Evolutionary conservation across 768 basidiomycete species (phyloP).

Genomic region (Mycena haematopus): DNA sequence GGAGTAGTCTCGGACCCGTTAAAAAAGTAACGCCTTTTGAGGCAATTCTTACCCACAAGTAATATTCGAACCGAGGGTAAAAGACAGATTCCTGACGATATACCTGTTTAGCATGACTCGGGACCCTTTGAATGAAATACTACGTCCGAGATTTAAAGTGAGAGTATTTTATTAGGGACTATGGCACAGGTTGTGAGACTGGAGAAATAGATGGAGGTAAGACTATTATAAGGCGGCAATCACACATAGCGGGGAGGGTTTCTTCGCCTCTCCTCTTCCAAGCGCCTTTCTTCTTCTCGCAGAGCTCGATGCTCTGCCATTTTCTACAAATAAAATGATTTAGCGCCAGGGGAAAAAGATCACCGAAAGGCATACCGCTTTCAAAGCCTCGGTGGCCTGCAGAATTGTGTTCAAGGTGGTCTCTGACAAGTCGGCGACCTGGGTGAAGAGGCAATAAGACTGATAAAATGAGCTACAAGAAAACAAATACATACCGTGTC

Average conservation of each 20-base stretch:
- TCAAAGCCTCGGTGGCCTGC: slow-evolving; percentile 29
- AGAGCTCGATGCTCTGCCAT: slow-evolving; percentile 29
- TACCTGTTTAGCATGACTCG: too few relatives aligned
- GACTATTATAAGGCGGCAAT: background rate
- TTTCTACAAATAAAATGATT: slow-evolving; percentile 17
- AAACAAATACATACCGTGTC: slow-evolving; percentile 13
- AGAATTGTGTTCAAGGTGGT: slow-evolving; percentile 25
- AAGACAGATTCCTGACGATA: too few relatives aligned
- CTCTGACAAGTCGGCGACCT: slow-evolving; percentile 29
- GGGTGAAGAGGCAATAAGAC: background rate
- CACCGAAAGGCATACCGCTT: slow-evolving; percentile 14
- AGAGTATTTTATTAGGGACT: too few relatives aligned
- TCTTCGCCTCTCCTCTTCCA: slow-evolving; percentile 25
- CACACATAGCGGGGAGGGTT: slow-evolving; percentile 21
- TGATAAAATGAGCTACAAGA: background rate
- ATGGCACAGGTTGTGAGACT: background rate
- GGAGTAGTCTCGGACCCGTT: too few relatives aligned
- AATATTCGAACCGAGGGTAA: too few relatives aligned
- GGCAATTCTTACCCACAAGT: too few relatives aligned
- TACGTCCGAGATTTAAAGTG: too few relatives aligned
- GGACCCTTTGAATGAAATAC: too few relatives aligned
- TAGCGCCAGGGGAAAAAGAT: background rate
- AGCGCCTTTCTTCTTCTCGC: slow-evolving; percentile 19
- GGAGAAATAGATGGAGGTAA: background rate
- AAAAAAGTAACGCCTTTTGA: too few relatives aligned